Percentiles rank a stretch among this genome's conserved stretches.
Evolutionary conservation across 2,329 filamentous ascomycete species (phyloP).

Genomic region (Xylariaceae sp.): DNA sequence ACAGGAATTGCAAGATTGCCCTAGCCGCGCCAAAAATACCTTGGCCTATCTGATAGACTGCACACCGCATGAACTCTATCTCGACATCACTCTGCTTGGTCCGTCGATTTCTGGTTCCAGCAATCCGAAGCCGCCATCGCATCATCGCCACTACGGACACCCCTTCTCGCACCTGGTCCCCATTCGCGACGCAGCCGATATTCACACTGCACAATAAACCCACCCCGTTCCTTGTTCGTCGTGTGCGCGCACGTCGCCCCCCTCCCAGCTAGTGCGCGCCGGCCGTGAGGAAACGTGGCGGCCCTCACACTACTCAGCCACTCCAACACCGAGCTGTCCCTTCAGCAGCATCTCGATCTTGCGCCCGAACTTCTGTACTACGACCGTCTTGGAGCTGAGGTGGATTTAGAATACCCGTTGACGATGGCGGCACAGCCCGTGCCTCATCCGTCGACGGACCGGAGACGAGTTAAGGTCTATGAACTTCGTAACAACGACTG

Average conservation of each 20-base stretch:
- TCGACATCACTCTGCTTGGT: background rate
- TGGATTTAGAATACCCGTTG: conserved; percentile 54
- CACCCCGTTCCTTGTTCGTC: conserved; percentile 4
- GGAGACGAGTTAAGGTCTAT: conserved; percentile 93
- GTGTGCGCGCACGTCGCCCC: conserved; percentile 22
- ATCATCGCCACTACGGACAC: conserved; percentile 5
- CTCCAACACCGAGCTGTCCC: conserved; percentile 52
- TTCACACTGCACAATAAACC: background rate
- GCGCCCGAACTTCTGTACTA: conserved; percentile 50
- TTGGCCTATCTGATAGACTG: background rate
- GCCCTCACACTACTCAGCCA: conserved; percentile 53
- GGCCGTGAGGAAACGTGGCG: conserved; percentile 44
- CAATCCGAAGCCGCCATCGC: conserved; percentile 8
- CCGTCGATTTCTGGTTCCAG: background rate
- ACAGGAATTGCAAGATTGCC: conserved; percentile 8
- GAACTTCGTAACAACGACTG: conserved; percentile 98
- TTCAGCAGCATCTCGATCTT: conserved; percentile 58
- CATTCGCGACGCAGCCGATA: background rate
- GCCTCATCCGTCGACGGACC: conserved; percentile 64
- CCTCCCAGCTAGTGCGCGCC: conserved; percentile 32
- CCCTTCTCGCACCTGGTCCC: background rate
- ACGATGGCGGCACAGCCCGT: conserved; percentile 67
- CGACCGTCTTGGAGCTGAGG: conserved; percentile 47
- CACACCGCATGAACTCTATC: conserved; percentile 7
- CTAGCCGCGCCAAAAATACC: background rate